Evolutionary conservation across 108 stramenopile genomes (phyloP), one percentile per base, ranked within the genome.

Genomic region (Skeletonema marinoi): DNA sequence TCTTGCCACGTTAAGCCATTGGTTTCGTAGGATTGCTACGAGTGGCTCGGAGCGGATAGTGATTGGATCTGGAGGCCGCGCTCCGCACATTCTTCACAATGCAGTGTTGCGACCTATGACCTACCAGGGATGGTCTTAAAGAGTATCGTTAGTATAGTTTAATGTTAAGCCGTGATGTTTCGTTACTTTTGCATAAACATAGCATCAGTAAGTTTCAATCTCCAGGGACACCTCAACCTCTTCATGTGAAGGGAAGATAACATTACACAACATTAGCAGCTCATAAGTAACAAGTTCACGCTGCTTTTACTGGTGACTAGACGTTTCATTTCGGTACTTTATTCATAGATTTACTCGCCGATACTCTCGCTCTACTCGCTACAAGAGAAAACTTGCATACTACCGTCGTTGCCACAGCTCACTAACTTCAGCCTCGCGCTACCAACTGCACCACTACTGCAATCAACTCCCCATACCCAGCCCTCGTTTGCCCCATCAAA

Each of bases 1-100:
- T 9, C 29, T 83, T 61, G 82, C 46, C 3, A 83, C 74, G 21
- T 58, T 83, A 29, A 78, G 77, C 62, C 77, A 74, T 58, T 83
- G 82, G 82, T 72, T 83, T 60, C 76, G 77, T 6, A 83, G 77
- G 62, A 78, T 83, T 77, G 82, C 82, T 14, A 74, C 82, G 10
- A 83, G 77, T 48, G 76, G 75, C 16, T 60, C 59, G 1, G 71
- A 74, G 51, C 67, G 73, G 33, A 70, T 73, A 46, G 31, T 44
- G 16, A 63, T 30, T 21, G 21, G 13, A 36, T 21, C 36, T 32
- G 36, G 69, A 10, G 51, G 38, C 21, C 32, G 32, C 3, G 62
- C 3, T 10, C 42, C 25, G 48, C 54, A 56, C 9, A 56, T 25
- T 21, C 64, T 74, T 29, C 38, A 81, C 19, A 35, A 60, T 71